Evolutionary conservation across 805 yeast genomes (phyloP).

Genomic region (Clavispora asparagi): DNA sequence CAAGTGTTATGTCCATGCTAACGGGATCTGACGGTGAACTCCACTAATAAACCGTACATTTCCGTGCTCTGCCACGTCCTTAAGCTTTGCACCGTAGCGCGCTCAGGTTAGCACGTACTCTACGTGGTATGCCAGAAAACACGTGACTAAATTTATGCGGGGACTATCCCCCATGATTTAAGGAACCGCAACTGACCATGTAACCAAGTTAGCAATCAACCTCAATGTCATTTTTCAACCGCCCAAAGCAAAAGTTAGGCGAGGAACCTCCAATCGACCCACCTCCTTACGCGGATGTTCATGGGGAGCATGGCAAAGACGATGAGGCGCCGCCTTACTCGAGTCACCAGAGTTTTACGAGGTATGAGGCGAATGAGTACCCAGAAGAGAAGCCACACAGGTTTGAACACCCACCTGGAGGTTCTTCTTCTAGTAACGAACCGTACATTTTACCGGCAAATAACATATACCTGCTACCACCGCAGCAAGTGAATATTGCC

Average conservation of each 20-base stretch:
- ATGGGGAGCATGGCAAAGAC: not conserved
- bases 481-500: slow-evolving; percentile 32
- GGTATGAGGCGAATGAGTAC: slow-evolving; percentile 12
- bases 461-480: slow-evolving; percentile 21
- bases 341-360: not conserved
- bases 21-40: no score
- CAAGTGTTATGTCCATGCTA: no score
- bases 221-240: not conserved
- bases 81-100: no score
- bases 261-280: slow-evolving; percentile 7
- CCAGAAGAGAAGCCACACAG: slow-evolving; percentile 8
- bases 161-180: not conserved
- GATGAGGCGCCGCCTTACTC: slow-evolving; percentile 1
- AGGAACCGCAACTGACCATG: not conserved
- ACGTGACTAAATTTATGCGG: not conserved
- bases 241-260: not conserved
- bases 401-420: not conserved
- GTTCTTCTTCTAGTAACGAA: not conserved
- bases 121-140: not conserved
- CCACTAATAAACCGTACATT: no score
- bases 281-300: slow-evolving; percentile 15
- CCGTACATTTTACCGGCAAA: slow-evolving; percentile 2
- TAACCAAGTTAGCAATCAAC: no score
- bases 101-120: not conserved
- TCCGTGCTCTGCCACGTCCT: no score